These are phyloP conservation scores for Gorgonomyces haynaldii DNA, from an alignment of 192 early-diverging fungal genomes.

Conservation along the genomic window DNA sequence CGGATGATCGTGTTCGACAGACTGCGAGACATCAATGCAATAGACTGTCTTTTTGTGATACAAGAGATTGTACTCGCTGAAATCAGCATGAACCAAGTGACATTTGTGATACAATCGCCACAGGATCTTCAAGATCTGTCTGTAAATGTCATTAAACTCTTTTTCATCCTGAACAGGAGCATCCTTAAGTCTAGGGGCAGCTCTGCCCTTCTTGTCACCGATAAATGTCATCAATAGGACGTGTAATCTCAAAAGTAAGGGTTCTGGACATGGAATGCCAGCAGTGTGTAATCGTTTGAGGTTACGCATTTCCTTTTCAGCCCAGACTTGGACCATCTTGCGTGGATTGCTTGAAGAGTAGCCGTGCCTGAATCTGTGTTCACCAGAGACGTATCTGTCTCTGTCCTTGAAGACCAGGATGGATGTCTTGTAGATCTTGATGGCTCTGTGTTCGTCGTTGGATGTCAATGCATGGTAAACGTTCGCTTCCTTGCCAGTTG, in stretches of 20 bases:
- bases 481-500: slow-evolving; percentile 98
- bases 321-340: slow-evolving; percentile 98
- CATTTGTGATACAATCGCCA: slow-evolving; percentile 88
- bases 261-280: slow-evolving; percentile 83
- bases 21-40: slow-evolving; percentile 97
- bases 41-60: slow-evolving; percentile 74
- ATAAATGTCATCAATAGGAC: slow-evolving; percentile 93
- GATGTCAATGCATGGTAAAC: slow-evolving; percentile 93
- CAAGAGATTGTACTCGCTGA: slow-evolving; percentile 95
- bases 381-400: slow-evolving; percentile 92
- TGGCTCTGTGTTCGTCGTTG: slow-evolving; percentile 67
- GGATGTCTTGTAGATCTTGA: slow-evolving; percentile 99
- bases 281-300: slow-evolving; percentile 77
- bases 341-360: slow-evolving; percentile 88
- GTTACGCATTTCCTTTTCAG: slow-evolving; percentile 98
- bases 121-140: slow-evolving; percentile 75
- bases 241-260: slow-evolving; percentile 77
- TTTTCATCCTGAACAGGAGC: slow-evolving; percentile 60
- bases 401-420: slow-evolving; percentile 96
- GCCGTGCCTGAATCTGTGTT: slow-evolving; percentile 89
- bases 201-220: slow-evolving; percentile 84
- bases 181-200: slow-evolving; percentile 90
- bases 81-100: slow-evolving; percentile 91
- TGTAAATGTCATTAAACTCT: slow-evolving; percentile 63
- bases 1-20: slow-evolving; percentile 97